A percentile compares a stretch with the other conserved stretches of the same genome.
phyloP scores from a whole-genome alignment of 192 early-diverging fungal species.

The Mycoemilia scoparia region DNA sequence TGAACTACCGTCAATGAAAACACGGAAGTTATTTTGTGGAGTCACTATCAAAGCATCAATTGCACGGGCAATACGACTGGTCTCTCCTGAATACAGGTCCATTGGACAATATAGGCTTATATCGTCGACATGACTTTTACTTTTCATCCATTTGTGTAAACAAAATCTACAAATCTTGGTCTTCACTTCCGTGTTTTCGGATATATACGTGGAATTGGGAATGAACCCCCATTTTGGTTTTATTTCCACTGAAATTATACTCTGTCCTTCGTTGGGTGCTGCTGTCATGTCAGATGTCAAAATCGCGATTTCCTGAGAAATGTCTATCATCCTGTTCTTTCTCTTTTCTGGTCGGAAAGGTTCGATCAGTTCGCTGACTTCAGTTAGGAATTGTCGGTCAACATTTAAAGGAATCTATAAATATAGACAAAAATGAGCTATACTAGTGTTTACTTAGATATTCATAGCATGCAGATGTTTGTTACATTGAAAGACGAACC shows the following conservation, averaged over 20 bases:
- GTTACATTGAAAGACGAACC: not conserved
- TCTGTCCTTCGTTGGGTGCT: not conserved
- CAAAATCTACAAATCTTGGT: slow-evolving; percentile 49
- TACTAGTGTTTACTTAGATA: no score
- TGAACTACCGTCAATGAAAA: slow-evolving; percentile 19
- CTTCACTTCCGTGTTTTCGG: slow-evolving; percentile 22
- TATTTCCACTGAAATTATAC: slow-evolving; percentile 27
- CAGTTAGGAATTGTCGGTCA: slow-evolving; percentile 16
- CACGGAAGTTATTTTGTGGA: slow-evolving; percentile 23
- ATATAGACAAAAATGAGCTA: no score
- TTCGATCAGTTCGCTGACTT: slow-evolving; percentile 11
- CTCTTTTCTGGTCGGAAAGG: slow-evolving; percentile 24
- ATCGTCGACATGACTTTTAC: slow-evolving; percentile 7
- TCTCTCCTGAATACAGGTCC: slow-evolving; percentile 35
- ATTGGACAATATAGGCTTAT: slow-evolving; percentile 44
- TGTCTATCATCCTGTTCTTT: slow-evolving; percentile 25
- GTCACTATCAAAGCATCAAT: slow-evolving; percentile 9
- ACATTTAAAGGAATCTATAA: slow-evolving; percentile 16
- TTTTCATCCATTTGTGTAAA: slow-evolving; percentile 51
- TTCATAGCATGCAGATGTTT: no score
- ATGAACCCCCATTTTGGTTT: slow-evolving; percentile 67
- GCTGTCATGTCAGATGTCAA: slow-evolving; percentile 27
- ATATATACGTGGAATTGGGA: slow-evolving; percentile 23
- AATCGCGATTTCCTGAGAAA: slow-evolving; percentile 16
- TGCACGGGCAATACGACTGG: slow-evolving; percentile 12